Conservation (phyloP, 331 rosid genomes). For the Stylosanthes scabra region DNA sequence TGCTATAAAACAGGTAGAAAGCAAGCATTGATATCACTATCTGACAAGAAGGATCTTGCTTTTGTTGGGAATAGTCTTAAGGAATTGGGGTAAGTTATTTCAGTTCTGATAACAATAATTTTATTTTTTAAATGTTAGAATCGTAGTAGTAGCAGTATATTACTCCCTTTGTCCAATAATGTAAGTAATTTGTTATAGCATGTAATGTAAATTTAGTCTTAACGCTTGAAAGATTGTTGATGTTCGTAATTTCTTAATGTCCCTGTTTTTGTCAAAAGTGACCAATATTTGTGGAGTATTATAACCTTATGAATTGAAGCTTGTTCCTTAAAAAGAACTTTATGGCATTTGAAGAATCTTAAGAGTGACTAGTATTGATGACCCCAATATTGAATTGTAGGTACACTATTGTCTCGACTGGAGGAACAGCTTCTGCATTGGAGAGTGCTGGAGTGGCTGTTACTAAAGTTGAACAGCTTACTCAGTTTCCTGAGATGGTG, state of each 20-base stretch:
- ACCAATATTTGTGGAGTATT: neutral
- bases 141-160: no score
- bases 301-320: neutral
- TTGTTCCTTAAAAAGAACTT: slow-evolving; percentile 8
- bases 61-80: slow-evolving; percentile 82
- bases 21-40: slow-evolving; percentile 86
- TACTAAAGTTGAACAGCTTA: slow-evolving; percentile 88
- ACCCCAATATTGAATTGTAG: slow-evolving; percentile 46
- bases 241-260: no score
- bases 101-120: neutral
- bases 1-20: slow-evolving; percentile 59
- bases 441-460: slow-evolving; percentile 85
- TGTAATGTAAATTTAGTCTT: no score
- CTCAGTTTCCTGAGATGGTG: slow-evolving; percentile 94
- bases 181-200: no score
- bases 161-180: no score
- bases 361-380: slow-evolving; percentile 13
- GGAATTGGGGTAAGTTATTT: slow-evolving; percentile 73
- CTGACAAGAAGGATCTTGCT: slow-evolving; percentile 82
- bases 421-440: slow-evolving; percentile 91
- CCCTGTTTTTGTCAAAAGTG: no score
- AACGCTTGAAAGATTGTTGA: no score
- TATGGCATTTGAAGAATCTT: slow-evolving; percentile 16
- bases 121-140: neutral
- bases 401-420: slow-evolving; percentile 89